Evolutionary conservation across 805 yeast species (phyloP), one percentile per base, ranked within the genome.

Genomic region (Pachysolen tannophilus): DNA sequence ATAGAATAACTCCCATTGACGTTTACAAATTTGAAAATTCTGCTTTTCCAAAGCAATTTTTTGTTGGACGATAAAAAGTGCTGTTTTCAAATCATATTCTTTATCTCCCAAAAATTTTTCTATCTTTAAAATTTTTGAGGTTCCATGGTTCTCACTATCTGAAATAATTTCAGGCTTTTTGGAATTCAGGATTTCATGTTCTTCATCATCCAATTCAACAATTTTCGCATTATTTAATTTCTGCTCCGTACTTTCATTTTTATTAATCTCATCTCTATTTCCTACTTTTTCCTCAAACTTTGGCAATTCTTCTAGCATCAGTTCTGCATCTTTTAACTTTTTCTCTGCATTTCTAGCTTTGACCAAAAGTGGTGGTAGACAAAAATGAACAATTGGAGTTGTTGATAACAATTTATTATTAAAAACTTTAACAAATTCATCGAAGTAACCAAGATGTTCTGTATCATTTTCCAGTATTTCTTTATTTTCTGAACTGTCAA

Each of bases 351-450:
- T 61, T 30, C 85, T 60, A 0, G 80, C 76, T 41, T 67, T 68
- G 23, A 56, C 52, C 29, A 83, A 58, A 8, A 81, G 63, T 34
- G 69, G 65, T 0, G 98, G 98, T 3, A 75, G 58, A 0, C 78
- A 75, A 48, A 83, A 82, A 14, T 69, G 64, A 0, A 88, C 88
- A 34, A 87, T 74, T 0, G 98, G 97, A 2, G 97, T 88, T 1
- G 85, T 71, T 3, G 95, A 84, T 19, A 90, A 58, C 4, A 76
- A 60, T 40, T 85, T 60, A n/a, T 61, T 60, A 13, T 63, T 52
- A 34, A 78, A 42, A n/a, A 47, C 36, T 4, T 38, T 28, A 32
- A 44, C 41, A 20, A 55, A 55, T 39, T 47, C 11, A 48, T 43
- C 2, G 52, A 32, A 16, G 38, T 25, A 11, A 42, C 41, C 33